These are phyloP conservation scores for Camellia granthamiana DNA, from an alignment of 148 eudicot genomes.

Conservation along the genomic window DNA sequence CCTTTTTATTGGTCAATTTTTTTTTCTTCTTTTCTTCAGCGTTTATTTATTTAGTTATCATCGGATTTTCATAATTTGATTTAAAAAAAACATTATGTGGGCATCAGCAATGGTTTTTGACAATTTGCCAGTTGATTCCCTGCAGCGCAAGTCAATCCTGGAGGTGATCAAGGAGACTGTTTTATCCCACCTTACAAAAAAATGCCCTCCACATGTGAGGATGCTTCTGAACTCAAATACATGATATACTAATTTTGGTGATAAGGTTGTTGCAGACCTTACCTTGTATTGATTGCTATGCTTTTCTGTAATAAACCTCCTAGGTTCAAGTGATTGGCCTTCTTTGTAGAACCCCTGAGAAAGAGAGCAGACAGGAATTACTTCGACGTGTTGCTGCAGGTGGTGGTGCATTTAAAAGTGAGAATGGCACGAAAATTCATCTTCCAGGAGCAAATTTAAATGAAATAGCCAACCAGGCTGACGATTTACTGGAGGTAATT, in stretches of 20 bases:
- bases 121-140: conserved; percentile 15
- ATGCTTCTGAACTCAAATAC: conserved; percentile 13
- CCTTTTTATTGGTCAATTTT: background rate
- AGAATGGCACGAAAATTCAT: conserved; percentile 79
- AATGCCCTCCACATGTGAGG: conserved; percentile 97
- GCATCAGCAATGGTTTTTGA: background rate
- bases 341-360: conserved; percentile 86
- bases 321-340: conserved; percentile 95
- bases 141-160: conserved; percentile 82
- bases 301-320: conserved; percentile 3
- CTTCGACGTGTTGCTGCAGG: conserved; percentile 91
- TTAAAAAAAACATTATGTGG: background rate
- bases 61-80: background rate
- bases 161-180: conserved; percentile 96
- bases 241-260: background rate
- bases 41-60: background rate
- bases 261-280: conserved; percentile 6
- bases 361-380: conserved; percentile 91
- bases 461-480: conserved; percentile 98
- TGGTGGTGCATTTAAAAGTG: conserved; percentile 83
- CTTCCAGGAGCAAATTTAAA: conserved; percentile 92
- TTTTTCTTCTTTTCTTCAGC: background rate
- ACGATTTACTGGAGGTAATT: conserved; percentile 83
- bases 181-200: conserved; percentile 88
- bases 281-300: background rate